Conservation (phyloP, 352 stramenopile species). For the Globisporangium barbulae region DNA sequence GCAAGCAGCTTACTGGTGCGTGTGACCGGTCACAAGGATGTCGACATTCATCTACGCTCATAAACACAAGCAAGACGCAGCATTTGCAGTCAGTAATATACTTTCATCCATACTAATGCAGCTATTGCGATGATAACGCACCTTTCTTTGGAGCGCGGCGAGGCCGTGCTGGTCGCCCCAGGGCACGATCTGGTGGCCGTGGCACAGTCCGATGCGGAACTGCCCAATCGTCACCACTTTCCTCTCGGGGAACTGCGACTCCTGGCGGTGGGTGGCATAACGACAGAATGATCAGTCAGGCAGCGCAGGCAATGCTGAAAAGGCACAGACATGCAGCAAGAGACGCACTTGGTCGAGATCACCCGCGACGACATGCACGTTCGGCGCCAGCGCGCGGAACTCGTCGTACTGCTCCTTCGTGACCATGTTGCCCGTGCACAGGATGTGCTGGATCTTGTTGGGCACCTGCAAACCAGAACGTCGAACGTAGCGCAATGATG, state of each 20-base stretch:
- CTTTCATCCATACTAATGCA: too few relatives aligned
- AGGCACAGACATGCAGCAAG: not conserved
- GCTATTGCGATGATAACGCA: constrained; percentile 14
- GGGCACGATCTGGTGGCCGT: constrained; percentile 96
- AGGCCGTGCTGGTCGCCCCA: constrained; percentile 89
- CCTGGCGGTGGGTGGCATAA: constrained; percentile 24
- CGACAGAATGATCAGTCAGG: not conserved
- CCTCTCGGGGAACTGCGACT: constrained; percentile 89
- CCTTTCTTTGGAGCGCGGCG: constrained; percentile 86
- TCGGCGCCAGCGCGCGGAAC: constrained; percentile 93
- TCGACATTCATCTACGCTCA: constrained; percentile 92
- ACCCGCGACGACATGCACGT: constrained; percentile 95
- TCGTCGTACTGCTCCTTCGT: constrained; percentile 95
- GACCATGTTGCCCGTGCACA: constrained; percentile 98
- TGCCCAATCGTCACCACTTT: constrained; percentile 96
- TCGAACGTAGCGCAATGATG: constrained; percentile 16
- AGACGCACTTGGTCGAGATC: constrained; percentile 90
- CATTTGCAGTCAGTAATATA: not conserved
- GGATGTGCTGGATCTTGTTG: constrained; percentile 98
- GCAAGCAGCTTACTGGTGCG: constrained; percentile 83
- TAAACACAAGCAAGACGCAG: not conserved
- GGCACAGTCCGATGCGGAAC: constrained; percentile 96
- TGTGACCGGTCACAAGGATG: constrained; percentile 96
- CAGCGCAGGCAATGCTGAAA: not conserved
- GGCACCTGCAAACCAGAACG: constrained; percentile 73